Evolutionary conservation across 108 stramenopile species (phyloP), one percentile per base, ranked within the genome.

Genomic region (Phaeodactylum tricornutum): DNA sequence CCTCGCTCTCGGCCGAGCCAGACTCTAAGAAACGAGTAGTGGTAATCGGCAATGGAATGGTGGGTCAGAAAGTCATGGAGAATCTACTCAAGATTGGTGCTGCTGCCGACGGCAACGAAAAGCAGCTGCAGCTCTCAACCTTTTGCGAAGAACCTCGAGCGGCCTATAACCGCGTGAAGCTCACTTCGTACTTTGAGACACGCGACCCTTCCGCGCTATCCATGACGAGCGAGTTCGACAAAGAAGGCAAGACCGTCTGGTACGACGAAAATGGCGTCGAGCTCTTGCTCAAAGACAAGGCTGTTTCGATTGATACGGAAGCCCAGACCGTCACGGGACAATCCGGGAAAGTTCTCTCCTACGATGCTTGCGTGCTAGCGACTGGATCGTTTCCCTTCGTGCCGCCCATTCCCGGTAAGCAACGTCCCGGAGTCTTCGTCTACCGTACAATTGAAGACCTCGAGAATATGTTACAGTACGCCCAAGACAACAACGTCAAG

Each of bases 401-500:
- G 16, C 94, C 94, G 22, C 94, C 94, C 28, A 89, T 92, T 57
- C 87, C 87, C 9, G 94, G 94, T n/a, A 75, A 66, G 35, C 76
- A 90, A 59, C 77, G 80, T 17, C 79, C 75, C 3, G 94, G 94
- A 17, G 91, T 95, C 14, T 95, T 95, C 66, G 94, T 95, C 41
- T 95, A 95, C 74, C 73, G 94, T 34, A 95, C 94, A 3, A 89
- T 95, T 53, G 91, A 93, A 67, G 94, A 95, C 38, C 78, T 95
- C 47, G 89, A 95, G 57, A 55, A 50, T 47, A 93, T 93, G 87
- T 65, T 92, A 52, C 68, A 74, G 17, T 93, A 88, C 50, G 81
- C 81, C 43, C 70, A 93, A 44, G 78, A 80, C 32, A 59, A 92
- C 49, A 79, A 80, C 42, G 81, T 93, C 26, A 64, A 81, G 39